phyloP scores from a whole-genome alignment of 176 grass and related monocot genomes.

The Zoysia japonica region DNA sequence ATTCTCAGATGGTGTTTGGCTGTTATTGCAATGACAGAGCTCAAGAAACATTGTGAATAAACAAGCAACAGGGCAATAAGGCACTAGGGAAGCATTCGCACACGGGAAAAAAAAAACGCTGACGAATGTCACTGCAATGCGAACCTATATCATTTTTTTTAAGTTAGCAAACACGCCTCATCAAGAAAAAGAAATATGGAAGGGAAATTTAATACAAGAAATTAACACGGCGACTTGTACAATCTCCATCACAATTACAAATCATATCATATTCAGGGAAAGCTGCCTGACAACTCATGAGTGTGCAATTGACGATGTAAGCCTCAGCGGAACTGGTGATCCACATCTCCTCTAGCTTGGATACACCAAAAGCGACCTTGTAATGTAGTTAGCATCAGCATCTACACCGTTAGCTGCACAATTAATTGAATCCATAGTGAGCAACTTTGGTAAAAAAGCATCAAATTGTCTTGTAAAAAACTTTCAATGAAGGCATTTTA shows the following conservation, averaged over 20 bases:
- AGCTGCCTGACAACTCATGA: slow-evolving; percentile 24
- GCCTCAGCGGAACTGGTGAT: neutral
- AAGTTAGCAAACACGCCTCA: slow-evolving; percentile 32
- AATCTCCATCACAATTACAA: slow-evolving; percentile 27
- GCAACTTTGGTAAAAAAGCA: neutral
- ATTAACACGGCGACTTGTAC: slow-evolving; percentile 35
- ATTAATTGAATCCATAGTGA: slow-evolving; percentile 17
- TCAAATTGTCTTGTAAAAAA: neutral
- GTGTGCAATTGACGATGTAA: slow-evolving; percentile 16
- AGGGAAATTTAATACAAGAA: slow-evolving; percentile 22
- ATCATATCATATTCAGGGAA: slow-evolving; percentile 25
- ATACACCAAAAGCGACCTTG: neutral
- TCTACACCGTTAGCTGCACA: slow-evolving; percentile 35
- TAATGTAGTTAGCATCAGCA: neutral
- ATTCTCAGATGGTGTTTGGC: neutral
- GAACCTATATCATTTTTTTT: slow-evolving; percentile 37
- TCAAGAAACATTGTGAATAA: slow-evolving; percentile 2
- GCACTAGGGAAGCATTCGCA: slow-evolving; percentile 19
- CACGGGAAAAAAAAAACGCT: slow-evolving; percentile 5
- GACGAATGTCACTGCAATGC: slow-evolving; percentile 22
- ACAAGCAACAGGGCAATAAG: neutral
- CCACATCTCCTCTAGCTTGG: too few species aligned
- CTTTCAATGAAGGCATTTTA: neutral
- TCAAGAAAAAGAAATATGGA: slow-evolving; percentile 1
- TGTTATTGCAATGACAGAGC: neutral